Evolutionary conservation across 148 eudicot genomes (phyloP).

Genomic region (Nepenthes gracilis): DNA sequence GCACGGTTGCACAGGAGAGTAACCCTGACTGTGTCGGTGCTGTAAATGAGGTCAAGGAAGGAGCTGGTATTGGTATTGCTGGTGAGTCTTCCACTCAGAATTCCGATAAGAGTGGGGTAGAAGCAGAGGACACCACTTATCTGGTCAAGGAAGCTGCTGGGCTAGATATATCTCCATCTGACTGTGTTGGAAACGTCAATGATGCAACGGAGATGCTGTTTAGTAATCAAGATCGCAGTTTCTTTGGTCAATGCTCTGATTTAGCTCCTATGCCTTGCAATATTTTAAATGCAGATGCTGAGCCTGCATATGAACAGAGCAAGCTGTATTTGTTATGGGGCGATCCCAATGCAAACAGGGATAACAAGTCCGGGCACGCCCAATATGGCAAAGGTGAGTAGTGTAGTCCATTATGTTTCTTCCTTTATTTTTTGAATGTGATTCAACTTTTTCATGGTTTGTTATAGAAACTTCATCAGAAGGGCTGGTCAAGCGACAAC

Average conservation of each 20-base stretch:
- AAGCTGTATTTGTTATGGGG: slow-evolving; percentile 11
- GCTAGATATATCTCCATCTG: no score
- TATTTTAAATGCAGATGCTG: slow-evolving; percentile 28
- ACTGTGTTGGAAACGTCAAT: no score
- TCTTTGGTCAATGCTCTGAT: slow-evolving; percentile 41
- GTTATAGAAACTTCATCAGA: slow-evolving; percentile 54
- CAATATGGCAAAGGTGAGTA: slow-evolving; percentile 28
- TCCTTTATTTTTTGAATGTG: neutral
- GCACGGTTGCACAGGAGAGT: no score
- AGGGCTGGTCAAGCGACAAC: slow-evolving; percentile 71
- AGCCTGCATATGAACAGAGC: slow-evolving; percentile 21
- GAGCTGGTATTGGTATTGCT: no score
- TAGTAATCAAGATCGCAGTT: slow-evolving; percentile 78
- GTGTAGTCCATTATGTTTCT: neutral
- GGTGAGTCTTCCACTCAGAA: no score
- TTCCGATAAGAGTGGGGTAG: no score
- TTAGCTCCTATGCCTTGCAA: slow-evolving; percentile 75
- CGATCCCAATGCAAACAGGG: slow-evolving; percentile 19
- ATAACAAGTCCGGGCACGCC: slow-evolving; percentile 27
- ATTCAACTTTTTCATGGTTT: neutral
- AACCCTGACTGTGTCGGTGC: no score
- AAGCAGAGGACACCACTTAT: no score
- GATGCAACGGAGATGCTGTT: slow-evolving; percentile 16
- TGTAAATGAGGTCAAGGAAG: no score
- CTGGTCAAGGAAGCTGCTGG: no score